phyloP scores from a whole-genome alignment of 371 early-diverging fungal genomes.

The Mucor racemosus region DNA sequence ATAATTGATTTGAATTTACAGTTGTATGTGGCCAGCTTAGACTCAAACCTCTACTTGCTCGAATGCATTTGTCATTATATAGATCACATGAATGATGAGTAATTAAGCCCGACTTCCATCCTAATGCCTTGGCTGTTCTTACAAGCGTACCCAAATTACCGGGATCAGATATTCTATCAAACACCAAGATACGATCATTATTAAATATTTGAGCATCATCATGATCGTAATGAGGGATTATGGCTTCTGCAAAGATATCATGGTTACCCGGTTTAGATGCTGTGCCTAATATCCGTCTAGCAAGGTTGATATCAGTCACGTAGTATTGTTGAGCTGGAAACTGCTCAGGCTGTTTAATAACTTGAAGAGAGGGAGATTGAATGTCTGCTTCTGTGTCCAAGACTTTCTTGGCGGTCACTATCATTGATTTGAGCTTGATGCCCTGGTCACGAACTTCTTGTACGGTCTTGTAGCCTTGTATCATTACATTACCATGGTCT shows the following conservation, averaged over 20 bases:
- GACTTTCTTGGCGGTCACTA: conserved; percentile 37
- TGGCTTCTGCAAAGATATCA: conserved; percentile 51
- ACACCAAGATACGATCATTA: conserved; percentile 45
- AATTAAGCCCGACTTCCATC: conserved; percentile 55
- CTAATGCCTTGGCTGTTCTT: conserved; percentile 57
- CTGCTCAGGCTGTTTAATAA: conserved; percentile 35
- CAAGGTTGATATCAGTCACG: conserved; percentile 44
- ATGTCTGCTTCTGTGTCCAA: conserved; percentile 35
- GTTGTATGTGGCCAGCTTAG: conserved; percentile 48
- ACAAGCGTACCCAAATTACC: conserved; percentile 61
- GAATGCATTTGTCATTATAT: conserved; percentile 58
- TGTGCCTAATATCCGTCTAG: conserved; percentile 53
- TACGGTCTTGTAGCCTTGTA: conserved; percentile 47
- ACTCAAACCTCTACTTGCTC: conserved; percentile 53
- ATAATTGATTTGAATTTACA: conserved; percentile 29
- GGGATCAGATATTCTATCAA: conserved; percentile 61
- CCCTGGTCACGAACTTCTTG: conserved; percentile 39
- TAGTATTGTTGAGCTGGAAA: conserved; percentile 46
- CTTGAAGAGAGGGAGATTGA: conserved; percentile 37
- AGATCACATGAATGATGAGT: conserved; percentile 58
- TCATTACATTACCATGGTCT: conserved; percentile 32
- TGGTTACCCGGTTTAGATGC: conserved; percentile 49
- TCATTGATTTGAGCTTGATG: conserved; percentile 32
- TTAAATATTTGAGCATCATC: background rate
- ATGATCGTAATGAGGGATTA: conserved; percentile 22